A percentile compares a stretch with the other conserved stretches of the same genome.
These are phyloP conservation scores for Fusarium nodosum DNA, from an alignment of 2,329 filamentous ascomycete genomes.

Conservation along the genomic window DNA sequence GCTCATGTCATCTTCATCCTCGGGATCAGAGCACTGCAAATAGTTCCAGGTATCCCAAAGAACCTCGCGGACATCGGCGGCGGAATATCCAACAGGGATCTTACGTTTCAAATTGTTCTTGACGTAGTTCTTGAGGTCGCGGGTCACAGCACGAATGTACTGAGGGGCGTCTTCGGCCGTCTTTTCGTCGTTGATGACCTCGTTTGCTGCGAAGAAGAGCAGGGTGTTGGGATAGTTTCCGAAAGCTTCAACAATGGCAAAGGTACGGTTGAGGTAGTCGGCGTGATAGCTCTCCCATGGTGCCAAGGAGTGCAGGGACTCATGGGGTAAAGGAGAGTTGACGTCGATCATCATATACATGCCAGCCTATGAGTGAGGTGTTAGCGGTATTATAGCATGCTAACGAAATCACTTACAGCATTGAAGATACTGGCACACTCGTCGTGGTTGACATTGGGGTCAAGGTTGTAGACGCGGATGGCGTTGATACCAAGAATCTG, in stretches of 20 bases:
- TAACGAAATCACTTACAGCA: constrained; percentile 55
- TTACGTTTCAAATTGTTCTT: constrained; percentile 75
- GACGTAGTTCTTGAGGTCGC: constrained; percentile 86
- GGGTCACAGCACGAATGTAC: constrained; percentile 81
- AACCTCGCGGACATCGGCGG: constrained; percentile 80
- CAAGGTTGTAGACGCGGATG: constrained; percentile 78
- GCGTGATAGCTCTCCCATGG: constrained; percentile 73
- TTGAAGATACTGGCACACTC: constrained; percentile 78
- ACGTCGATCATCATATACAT: constrained; percentile 79
- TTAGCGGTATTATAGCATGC: constrained; percentile 5
- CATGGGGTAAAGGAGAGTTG: constrained; percentile 73
- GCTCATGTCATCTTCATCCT: constrained; percentile 69
- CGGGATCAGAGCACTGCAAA: constrained; percentile 74
- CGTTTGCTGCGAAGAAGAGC: constrained; percentile 84
- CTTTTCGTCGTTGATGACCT: constrained; percentile 77
- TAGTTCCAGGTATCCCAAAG: constrained; percentile 83
- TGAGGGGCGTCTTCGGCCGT: constrained; percentile 73
- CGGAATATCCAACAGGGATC: constrained; percentile 85
- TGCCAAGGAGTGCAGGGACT: constrained; percentile 67
- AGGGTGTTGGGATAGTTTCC: constrained; percentile 75
- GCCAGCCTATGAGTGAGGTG: constrained; percentile 60
- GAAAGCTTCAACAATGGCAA: constrained; percentile 76
- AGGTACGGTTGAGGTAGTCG: constrained; percentile 74
- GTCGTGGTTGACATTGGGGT: constrained; percentile 75
- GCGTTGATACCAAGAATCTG: constrained; percentile 75